Evolutionary conservation across 129 eudicot genomes (phyloP).

Genomic region (Tagetes patula): DNA sequence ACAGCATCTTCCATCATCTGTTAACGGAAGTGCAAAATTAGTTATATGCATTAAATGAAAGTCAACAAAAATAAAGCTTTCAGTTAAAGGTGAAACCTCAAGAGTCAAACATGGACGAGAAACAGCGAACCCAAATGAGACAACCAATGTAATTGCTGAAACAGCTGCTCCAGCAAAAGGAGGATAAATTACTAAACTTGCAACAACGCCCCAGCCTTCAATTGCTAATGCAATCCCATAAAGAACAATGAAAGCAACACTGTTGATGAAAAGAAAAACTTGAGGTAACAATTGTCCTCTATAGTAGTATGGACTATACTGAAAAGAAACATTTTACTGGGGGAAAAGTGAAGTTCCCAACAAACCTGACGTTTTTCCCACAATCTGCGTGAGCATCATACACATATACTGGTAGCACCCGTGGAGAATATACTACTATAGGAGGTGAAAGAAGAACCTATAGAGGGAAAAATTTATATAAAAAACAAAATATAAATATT

Average conservation of each 20-base stretch:
- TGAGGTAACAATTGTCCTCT: background rate
- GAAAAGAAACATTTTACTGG: background rate
- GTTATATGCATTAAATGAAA: conserved; percentile 11
- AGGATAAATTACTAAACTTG: conserved; percentile 91
- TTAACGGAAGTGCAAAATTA: background rate
- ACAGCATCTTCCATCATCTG: conserved; percentile 99
- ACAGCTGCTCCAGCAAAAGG: conserved; percentile 99
- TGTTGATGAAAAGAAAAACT: conserved; percentile 34
- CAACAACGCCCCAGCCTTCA: conserved; percentile 99
- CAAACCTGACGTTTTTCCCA: conserved; percentile 97
- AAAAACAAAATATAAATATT: background rate
- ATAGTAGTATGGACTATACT: background rate
- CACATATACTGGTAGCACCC: conserved; percentile 94
- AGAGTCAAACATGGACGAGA: conserved; percentile 98
- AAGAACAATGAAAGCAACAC: conserved; percentile 95
- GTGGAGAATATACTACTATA: conserved; percentile 97
- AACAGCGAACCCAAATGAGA: conserved; percentile 96
- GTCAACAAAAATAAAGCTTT: background rate
- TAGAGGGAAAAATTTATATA: conserved; percentile 17
- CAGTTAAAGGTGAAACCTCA: conserved; percentile 54
- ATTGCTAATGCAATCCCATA: conserved; percentile 92
- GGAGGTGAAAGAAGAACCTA: conserved; percentile 99
- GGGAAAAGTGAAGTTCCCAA: conserved; percentile 17
- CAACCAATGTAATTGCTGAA: conserved; percentile 95
- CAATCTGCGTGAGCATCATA: conserved; percentile 99